phyloP scores from a whole-genome alignment of 371 early-diverging fungal species.

The Phascolomyces articulosus region DNA sequence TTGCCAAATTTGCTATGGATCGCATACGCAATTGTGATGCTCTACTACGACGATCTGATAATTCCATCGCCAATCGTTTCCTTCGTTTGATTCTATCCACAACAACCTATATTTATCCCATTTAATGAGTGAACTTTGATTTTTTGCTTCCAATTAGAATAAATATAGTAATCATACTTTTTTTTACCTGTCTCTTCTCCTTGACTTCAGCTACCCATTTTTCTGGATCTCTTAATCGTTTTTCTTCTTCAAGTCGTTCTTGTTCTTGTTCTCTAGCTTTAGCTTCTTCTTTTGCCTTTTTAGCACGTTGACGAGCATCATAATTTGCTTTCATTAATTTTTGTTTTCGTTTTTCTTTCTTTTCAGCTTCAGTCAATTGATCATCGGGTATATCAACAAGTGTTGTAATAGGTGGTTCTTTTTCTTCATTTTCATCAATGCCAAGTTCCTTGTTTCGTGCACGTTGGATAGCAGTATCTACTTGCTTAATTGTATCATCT shows the following conservation, averaged over 20 bases:
- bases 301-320: slow-evolving; percentile 81
- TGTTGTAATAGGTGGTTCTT: slow-evolving; percentile 74
- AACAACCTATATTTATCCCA: slow-evolving; percentile 41
- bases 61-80: slow-evolving; percentile 70
- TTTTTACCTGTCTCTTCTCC: slow-evolving; percentile 54
- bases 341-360: slow-evolving; percentile 87
- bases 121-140: no score
- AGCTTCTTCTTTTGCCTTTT: slow-evolving; percentile 81
- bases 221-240: slow-evolving; percentile 65
- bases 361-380: slow-evolving; percentile 74
- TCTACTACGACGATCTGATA: slow-evolving; percentile 84
- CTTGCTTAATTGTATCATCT: slow-evolving; percentile 69
- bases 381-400: slow-evolving; percentile 84
- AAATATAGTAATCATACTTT: neutral
- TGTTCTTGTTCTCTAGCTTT: slow-evolving; percentile 63
- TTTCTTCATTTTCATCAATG: slow-evolving; percentile 77
- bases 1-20: slow-evolving; percentile 82
- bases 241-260: slow-evolving; percentile 73
- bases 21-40: slow-evolving; percentile 87
- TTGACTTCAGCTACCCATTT: slow-evolving; percentile 77
- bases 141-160: neutral
- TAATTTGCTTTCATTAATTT: slow-evolving; percentile 79
- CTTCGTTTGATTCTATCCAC: slow-evolving; percentile 67
- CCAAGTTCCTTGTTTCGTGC: slow-evolving; percentile 83
- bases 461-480: slow-evolving; percentile 68